Conservation (phyloP, 225 moss, liverwort and hornwort genomes). For the Neckera pumila region DNA sequence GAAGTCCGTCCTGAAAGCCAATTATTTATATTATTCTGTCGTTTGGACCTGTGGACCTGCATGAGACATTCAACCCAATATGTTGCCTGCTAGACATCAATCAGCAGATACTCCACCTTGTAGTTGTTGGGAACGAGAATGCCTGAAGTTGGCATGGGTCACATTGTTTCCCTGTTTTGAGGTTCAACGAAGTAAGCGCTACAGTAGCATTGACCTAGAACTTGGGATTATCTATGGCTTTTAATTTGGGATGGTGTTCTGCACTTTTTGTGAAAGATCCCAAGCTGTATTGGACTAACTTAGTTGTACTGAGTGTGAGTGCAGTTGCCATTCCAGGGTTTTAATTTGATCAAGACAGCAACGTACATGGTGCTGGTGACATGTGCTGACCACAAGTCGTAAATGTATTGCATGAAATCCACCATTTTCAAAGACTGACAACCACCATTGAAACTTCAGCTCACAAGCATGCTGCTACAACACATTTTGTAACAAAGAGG, state of each 20-base stretch:
- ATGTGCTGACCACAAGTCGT: not conserved
- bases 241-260: not conserved
- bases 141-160: not conserved
- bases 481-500: not conserved
- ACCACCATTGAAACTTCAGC: not conserved
- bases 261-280: not conserved
- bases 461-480: too few relatives aligned
- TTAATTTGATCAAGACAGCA: not conserved
- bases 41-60: not conserved
- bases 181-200: not conserved
- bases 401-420: not conserved
- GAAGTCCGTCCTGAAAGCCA: not conserved
- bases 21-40: not conserved
- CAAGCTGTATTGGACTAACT: not conserved
- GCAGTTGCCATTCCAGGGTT: not conserved
- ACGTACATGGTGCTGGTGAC: not conserved
- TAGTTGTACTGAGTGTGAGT: not conserved
- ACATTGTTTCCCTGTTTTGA: not conserved
- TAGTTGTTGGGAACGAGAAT: not conserved
- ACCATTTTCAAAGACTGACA: not conserved
- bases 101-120: not conserved
- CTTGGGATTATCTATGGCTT: not conserved
- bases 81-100: not conserved
- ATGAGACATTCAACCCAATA: not conserved
- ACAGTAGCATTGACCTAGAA: not conserved